Conservation (phyloP, 2,329 filamentous ascomycete species). For the Monilinia vaccinii-corymbosi region DNA sequence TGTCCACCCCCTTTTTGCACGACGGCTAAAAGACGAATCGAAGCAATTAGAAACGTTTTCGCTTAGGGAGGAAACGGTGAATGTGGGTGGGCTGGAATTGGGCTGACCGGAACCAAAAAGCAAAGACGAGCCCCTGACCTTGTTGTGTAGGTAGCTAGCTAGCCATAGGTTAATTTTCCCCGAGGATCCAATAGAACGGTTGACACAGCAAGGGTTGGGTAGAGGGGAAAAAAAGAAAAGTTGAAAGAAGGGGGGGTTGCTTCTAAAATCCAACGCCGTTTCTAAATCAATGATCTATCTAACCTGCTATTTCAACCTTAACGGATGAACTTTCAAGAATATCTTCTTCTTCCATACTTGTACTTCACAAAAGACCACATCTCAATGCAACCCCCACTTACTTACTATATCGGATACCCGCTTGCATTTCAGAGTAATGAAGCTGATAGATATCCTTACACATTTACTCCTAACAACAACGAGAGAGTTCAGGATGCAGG, state of each 20-base stretch:
- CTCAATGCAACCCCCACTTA: not conserved
- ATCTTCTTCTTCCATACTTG: not conserved
- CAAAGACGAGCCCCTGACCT: not conserved
- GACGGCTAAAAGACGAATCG: not conserved
- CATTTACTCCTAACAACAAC: not conserved
- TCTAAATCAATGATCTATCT: too few species aligned
- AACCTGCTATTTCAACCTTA: not conserved
- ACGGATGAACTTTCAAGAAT: not conserved
- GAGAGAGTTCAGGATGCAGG: not conserved
- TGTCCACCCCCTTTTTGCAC: not conserved
- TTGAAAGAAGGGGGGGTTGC: not conserved
- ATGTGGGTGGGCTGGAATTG: not conserved
- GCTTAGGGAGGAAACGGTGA: not conserved
- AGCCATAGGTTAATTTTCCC: not conserved
- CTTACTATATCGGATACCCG: too few species aligned
- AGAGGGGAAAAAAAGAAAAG: not conserved
- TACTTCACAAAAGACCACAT: not conserved
- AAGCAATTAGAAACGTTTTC: not conserved
- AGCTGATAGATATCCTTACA: not conserved
- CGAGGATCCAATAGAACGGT: constrained; percentile 6
- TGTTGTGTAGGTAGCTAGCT: not conserved
- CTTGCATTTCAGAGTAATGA: not conserved
- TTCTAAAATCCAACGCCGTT: not conserved
- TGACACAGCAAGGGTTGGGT: not conserved
- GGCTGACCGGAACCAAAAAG: not conserved